phyloP scores from a whole-genome alignment of 2,329 filamentous ascomycete genomes.

The Ceratocystis smalleyi region DNA sequence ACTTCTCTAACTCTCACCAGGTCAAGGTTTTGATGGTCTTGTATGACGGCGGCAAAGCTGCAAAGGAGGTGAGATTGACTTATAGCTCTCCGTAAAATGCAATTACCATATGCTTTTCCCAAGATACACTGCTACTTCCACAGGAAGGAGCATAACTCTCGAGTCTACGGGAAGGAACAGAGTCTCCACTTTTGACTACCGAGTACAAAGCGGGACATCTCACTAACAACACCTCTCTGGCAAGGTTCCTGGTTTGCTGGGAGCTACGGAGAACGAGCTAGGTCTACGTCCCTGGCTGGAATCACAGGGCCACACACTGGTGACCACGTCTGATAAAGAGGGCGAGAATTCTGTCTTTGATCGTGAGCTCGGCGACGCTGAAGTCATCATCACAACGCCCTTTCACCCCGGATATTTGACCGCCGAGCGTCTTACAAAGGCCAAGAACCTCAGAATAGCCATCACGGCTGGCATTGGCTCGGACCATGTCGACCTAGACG shows the following conservation, averaged over 20 bases:
- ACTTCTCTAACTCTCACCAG: slow-evolving; percentile 29
- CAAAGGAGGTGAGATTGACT: slow-evolving; percentile 53
- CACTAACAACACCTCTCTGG: slow-evolving; percentile 14
- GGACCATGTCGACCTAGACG: slow-evolving; percentile 93
- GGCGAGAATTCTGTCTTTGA: slow-evolving; percentile 85
- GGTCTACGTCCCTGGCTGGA: slow-evolving; percentile 96
- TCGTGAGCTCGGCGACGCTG: slow-evolving; percentile 87
- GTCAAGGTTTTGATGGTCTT: slow-evolving; percentile 90
- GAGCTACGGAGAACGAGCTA: slow-evolving; percentile 96
- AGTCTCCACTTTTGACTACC: background rate
- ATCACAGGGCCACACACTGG: slow-evolving; percentile 85
- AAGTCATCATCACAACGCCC: slow-evolving; percentile 98
- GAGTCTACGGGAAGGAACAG: background rate
- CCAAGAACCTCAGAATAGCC: slow-evolving; percentile 97
- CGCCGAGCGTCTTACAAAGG: slow-evolving; percentile 87
- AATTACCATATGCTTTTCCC: background rate
- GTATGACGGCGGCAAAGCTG: slow-evolving; percentile 84
- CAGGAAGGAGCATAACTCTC: background rate
- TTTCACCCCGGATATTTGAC: slow-evolving; percentile 98
- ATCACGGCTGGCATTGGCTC: slow-evolving; percentile 96
- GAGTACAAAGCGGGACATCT: background rate
- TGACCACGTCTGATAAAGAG: slow-evolving; percentile 97
- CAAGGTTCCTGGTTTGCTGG: slow-evolving; percentile 65
- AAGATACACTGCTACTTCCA: background rate
- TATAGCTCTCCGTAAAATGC: background rate